phyloP scores from a whole-genome alignment of 2,329 filamentous ascomycete species.

The Lecanicillium sp. region DNA sequence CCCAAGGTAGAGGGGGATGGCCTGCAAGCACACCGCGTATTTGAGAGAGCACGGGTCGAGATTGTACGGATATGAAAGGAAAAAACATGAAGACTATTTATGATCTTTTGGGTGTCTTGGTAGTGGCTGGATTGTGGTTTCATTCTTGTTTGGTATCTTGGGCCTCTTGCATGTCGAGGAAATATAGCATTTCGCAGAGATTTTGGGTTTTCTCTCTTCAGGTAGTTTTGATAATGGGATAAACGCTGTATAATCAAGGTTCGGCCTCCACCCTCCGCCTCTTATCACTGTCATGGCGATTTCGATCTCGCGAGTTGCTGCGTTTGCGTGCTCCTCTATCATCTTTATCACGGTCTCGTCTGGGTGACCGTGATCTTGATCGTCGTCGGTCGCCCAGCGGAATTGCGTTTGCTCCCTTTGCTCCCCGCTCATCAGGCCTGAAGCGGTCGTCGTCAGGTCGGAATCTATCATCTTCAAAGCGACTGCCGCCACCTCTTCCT shows the following conservation, averaged over 20 bases:
- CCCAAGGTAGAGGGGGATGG: slow-evolving; percentile 52
- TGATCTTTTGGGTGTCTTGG: neutral
- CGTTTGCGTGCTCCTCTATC: slow-evolving; percentile 45
- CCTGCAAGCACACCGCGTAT: slow-evolving; percentile 66
- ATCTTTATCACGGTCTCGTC: slow-evolving; percentile 31
- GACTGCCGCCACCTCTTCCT: slow-evolving; percentile 22
- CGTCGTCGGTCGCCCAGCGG: slow-evolving; percentile 54
- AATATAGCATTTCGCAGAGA: slow-evolving; percentile 13
- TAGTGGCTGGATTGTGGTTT: too few species aligned
- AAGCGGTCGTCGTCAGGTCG: slow-evolving; percentile 51
- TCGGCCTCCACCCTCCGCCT: slow-evolving; percentile 45
- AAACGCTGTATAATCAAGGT: slow-evolving; percentile 5
- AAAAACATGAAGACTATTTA: slow-evolving; percentile 1
- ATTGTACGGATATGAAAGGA: slow-evolving; percentile 61
- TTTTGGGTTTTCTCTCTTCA: too few species aligned
- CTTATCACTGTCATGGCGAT: slow-evolving; percentile 51
- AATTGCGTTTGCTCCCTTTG: slow-evolving; percentile 61
- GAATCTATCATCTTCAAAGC: slow-evolving; percentile 55
- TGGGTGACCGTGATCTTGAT: slow-evolving; percentile 47
- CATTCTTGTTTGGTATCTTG: neutral
- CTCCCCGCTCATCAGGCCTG: slow-evolving; percentile 31
- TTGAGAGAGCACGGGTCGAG: slow-evolving; percentile 77
- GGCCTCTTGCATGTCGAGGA: neutral
- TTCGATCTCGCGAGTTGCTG: slow-evolving; percentile 45
- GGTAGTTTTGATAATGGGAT: too few species aligned